Evolutionary conservation across 805 yeast species (phyloP), one percentile per base, ranked within the genome.

Genomic region (Candida manassasensis): DNA sequence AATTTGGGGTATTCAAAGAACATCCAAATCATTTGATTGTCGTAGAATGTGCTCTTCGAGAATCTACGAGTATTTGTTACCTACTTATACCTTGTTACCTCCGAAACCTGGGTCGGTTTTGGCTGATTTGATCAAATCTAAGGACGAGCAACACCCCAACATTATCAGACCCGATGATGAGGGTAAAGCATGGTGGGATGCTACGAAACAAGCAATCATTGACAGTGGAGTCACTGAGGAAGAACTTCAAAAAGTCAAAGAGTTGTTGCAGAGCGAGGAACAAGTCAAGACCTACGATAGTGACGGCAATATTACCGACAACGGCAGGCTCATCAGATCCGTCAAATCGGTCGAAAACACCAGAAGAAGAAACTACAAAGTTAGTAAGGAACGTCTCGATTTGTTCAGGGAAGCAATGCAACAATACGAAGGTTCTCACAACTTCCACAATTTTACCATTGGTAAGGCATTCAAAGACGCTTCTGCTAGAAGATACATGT

Each of bases 11-110:
- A 79, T 81, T 42, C 85, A 81, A 55, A 74, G 97, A 49, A 83
- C 85, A 8, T 89, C 89, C 57, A 85, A 87, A 51, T 77, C 89
- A 0, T 93, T 93, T 59, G 97, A 93, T 58, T 88, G 97, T 61
- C 74, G 97, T 47, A 88, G 86, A 56, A 77, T 88, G 83, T 93
- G 98, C 65, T 81, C 93, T 3, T 87, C 96, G n/a, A 77, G 98
- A 56, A 73, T 94, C 42, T 93, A 93, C 58, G 98, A 93, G 64
- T 93, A 93, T 55, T 62, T 93, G 49, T 71, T 93, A 54, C 98
- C 98, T 27, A 85, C 95, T 0, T 89, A 87, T 57, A 77, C 95
- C 1, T 76, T 93, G 43, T 65, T 93, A 38, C 93, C 95, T 7
- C 97, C 98, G n/a, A 80, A 83, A 52, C 95, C 95, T 4, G 66